Conservation (phyloP, 805 yeast genomes). For the Metschnikowia colocasiae region DNA sequence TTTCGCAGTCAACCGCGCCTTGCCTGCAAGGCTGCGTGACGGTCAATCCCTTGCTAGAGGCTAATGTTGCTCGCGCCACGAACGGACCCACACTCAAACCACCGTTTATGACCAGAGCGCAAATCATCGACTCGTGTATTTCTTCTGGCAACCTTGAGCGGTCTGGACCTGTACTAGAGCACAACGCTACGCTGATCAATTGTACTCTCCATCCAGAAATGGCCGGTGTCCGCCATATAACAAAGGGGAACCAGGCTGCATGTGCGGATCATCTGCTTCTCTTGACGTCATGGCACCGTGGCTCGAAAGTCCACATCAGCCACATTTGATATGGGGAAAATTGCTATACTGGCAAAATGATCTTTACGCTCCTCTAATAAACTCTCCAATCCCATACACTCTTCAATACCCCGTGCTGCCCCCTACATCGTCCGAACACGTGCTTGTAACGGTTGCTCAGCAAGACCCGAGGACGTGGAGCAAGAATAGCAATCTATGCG, state of each 20-base stretch:
- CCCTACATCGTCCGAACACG: not conserved
- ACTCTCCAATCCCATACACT: not conserved
- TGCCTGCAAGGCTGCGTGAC: slow-evolving; percentile 1
- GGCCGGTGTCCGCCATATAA: slow-evolving; percentile 1
- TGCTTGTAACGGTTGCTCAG: not conserved
- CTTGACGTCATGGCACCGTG: slow-evolving; percentile 5
- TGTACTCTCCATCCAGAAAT: not conserved
- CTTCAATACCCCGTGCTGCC: not conserved
- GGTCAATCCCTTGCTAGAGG: not conserved
- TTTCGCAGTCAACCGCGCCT: slow-evolving; percentile 6
- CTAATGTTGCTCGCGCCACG: slow-evolving; percentile 1
- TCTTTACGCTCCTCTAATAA: not conserved
- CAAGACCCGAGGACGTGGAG: not conserved
- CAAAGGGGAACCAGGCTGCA: slow-evolving; percentile 3
- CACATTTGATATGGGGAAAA: not conserved
- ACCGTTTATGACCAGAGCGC: not conserved
- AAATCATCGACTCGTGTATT: not conserved
- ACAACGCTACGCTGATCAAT: not conserved
- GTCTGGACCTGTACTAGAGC: not conserved
- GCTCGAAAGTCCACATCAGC: not conserved
- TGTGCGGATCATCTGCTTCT: not conserved
- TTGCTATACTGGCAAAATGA: not conserved
- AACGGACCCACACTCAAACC: not conserved
- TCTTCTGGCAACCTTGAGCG: no score
- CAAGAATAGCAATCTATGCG: slow-evolving; percentile 4